Base-by-base conservation (phyloP, 1,139 yeast species). In the Groenewaldozyma sp. region DNA sequence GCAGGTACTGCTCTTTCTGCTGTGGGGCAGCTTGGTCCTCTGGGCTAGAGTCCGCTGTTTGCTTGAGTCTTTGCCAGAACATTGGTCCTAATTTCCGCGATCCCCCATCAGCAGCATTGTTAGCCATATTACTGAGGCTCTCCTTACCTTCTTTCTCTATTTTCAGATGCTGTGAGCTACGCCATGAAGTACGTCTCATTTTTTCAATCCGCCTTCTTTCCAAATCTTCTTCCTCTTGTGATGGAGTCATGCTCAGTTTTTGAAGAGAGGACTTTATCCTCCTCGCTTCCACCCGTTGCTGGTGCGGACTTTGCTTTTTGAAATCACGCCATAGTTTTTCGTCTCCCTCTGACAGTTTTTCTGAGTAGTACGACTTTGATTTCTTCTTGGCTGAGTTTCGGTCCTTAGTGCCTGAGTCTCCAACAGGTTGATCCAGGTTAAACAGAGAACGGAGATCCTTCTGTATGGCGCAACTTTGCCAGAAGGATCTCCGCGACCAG, bases 171-270 rank as follows among this genome's bases (percentile, higher is more conserved):
- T 7, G 10, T 22, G 26, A 22, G 11, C 26, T 22, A 7, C 26
- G 26, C 26, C 7, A 22, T 11, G 26, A 22, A 7, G 26, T 29
- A 16, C 33, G 20, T 7, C 33, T 19, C 11, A 29, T 9, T 18
- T 29, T 29, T 18, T 29, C 33, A 5, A 29, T 5, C 18, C 33
- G 20, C 17, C 33, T 29, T 18, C 22, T 7, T n/a, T 29, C 33
- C 33, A 29, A 18, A 18, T 7, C 19, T 14, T 18, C 22, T 16
- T 29, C 18, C 10, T 29, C 17, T 18, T 29, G 33, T 9, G 33
- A 29, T 17, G 22, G 20, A 5, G 22, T 16, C 19, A 16, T 29
- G 22, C 14, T 18, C 19, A 14, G 20, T 14, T 29, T 29, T n/a
- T 29, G 33, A 4, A 29, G 33, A 7, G 17, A n/a, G 11, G 22